Conservation (phyloP, 2,329 filamentous ascomycete genomes). For the Cytospora leucostoma region DNA sequence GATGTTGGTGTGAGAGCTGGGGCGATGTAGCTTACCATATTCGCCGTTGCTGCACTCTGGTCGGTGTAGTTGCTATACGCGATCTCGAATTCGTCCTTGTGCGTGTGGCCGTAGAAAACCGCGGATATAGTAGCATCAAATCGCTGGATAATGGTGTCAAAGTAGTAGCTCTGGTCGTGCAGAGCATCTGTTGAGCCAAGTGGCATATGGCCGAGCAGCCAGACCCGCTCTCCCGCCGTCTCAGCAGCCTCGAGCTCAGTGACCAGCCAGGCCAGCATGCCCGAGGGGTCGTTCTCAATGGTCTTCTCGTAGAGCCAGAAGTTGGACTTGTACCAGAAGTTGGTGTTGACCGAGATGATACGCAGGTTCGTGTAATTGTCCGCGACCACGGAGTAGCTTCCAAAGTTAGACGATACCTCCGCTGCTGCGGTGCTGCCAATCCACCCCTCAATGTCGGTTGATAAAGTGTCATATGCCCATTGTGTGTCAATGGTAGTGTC, state of each 20-base stretch:
- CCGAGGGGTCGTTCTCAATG: slow-evolving; percentile 53
- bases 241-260: slow-evolving; percentile 56
- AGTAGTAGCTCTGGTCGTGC: slow-evolving; percentile 49
- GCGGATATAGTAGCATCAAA: slow-evolving; percentile 56
- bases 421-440: slow-evolving; percentile 42
- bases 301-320: slow-evolving; percentile 55
- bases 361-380: slow-evolving; percentile 46
- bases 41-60: slow-evolving; percentile 46
- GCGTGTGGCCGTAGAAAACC: slow-evolving; percentile 58
- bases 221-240: slow-evolving; percentile 52
- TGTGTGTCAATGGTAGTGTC: slow-evolving; percentile 40
- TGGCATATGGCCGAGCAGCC: slow-evolving; percentile 60
- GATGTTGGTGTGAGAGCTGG: slow-evolving; percentile 57
- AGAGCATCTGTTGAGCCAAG: slow-evolving; percentile 53
- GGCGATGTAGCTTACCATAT: slow-evolving; percentile 54
- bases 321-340: slow-evolving; percentile 61
- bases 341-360: slow-evolving; percentile 61
- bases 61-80: slow-evolving; percentile 51
- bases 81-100: slow-evolving; percentile 58
- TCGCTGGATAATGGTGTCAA: slow-evolving; percentile 55
- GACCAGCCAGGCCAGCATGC: slow-evolving; percentile 56
- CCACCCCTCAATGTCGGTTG: slow-evolving; percentile 49
- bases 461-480: slow-evolving; percentile 56
- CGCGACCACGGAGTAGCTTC: slow-evolving; percentile 52
- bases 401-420: slow-evolving; percentile 42